Conservation (phyloP, 768 basidiomycete species). For the Lactarius tabidus region DNA sequence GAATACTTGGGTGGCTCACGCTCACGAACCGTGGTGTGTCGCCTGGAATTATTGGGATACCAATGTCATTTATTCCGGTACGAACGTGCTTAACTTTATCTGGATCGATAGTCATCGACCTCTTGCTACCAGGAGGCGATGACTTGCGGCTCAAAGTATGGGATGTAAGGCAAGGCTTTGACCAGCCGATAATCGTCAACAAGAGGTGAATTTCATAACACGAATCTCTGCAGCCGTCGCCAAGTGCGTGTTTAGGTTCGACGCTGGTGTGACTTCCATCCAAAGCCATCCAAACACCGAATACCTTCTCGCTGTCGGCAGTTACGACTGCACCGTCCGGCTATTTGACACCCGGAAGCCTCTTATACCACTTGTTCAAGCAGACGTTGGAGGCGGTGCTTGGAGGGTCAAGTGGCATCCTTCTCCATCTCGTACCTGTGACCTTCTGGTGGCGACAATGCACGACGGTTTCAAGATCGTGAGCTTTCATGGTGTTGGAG, state of each 20-base stretch:
- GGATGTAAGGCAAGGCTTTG: constrained; percentile 71
- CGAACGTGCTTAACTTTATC: constrained; percentile 13
- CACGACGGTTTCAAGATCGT: constrained; percentile 93
- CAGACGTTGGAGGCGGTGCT: constrained; percentile 82
- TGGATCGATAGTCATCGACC: neutral
- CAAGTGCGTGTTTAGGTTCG: constrained; percentile 53
- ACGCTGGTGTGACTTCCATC: constrained; percentile 89
- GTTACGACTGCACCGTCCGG: constrained; percentile 79
- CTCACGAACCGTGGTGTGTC: constrained; percentile 91
- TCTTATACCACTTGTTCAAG: constrained; percentile 48
- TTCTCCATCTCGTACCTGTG: constrained; percentile 52
- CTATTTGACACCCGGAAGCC: constrained; percentile 81
- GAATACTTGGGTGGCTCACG: constrained; percentile 81
- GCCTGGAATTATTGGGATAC: constrained; percentile 87
- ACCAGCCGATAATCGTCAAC: constrained; percentile 62
- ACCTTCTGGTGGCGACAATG: constrained; percentile 95
- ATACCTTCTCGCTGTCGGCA: constrained; percentile 86
- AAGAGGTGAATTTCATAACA: constrained; percentile 46
- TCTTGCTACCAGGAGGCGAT: constrained; percentile 72
- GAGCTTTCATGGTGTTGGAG: constrained; percentile 37
- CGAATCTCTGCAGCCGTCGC: neutral
- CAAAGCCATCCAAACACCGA: constrained; percentile 78
- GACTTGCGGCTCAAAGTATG: constrained; percentile 87
- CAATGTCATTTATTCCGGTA: constrained; percentile 81
- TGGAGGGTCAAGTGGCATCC: constrained; percentile 99